Evolutionary conservation across 257 asterid genomes (phyloP).

Genomic region (Ballota nigra): DNA sequence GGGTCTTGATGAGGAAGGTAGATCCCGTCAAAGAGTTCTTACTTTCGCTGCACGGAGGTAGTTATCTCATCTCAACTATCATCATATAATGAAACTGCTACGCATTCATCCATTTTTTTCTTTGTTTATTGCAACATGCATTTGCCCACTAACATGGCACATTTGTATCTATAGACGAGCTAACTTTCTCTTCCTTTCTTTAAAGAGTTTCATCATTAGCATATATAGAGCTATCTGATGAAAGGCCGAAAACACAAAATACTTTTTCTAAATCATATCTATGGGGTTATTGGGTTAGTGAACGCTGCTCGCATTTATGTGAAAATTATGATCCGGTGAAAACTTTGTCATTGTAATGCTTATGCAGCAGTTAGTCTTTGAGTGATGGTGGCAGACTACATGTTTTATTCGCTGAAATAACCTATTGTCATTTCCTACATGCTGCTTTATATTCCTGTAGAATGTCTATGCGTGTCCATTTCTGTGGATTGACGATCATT

Average conservation of each 20-base stretch:
- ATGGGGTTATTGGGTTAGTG: background rate
- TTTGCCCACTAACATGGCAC: conserved; percentile 6
- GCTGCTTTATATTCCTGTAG: conserved; percentile 9
- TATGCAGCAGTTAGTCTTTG: background rate
- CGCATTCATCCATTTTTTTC: conserved; percentile 1
- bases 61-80: conserved; percentile 20
- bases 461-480: conserved; percentile 1
- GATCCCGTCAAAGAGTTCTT: conserved; percentile 96
- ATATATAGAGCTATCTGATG: background rate
- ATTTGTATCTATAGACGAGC: background rate
- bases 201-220: background rate
- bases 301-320: background rate
- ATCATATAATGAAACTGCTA: conserved; percentile 15
- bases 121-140: conserved; percentile 9
- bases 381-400: background rate
- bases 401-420: background rate
- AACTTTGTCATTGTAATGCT: background rate
- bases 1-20: conserved; percentile 92
- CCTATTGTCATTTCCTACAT: background rate
- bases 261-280: conserved; percentile 7
- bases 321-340: background rate
- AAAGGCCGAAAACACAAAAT: background rate
- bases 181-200: background rate
- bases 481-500: conserved; percentile 21
- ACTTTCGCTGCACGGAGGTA: conserved; percentile 97